phyloP scores from a whole-genome alignment of 768 basidiomycete genomes.

The Lentinula aciculospora region DNA sequence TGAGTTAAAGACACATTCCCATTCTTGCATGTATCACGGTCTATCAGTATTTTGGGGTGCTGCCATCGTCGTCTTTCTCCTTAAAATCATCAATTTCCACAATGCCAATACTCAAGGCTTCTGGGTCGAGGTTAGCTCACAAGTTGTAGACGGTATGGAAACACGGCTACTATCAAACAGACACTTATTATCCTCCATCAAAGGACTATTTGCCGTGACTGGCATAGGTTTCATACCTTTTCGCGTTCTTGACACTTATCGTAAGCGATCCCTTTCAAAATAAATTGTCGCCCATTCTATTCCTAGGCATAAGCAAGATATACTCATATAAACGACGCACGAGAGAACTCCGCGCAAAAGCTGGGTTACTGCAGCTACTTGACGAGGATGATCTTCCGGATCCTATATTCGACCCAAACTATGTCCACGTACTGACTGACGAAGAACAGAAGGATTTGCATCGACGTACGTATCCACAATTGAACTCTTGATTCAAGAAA shows the following conservation, averaged over 20 bases:
- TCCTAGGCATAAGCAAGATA: slow-evolving; percentile 62
- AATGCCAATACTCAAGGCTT: slow-evolving; percentile 65
- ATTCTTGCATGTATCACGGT: slow-evolving; percentile 6
- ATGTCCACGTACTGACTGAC: slow-evolving; percentile 65
- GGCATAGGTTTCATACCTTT: slow-evolving; percentile 78
- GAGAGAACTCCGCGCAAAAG: slow-evolving; percentile 49
- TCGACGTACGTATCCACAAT: slow-evolving; percentile 41
- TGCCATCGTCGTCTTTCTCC: slow-evolving; percentile 71
- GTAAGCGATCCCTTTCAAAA: slow-evolving; percentile 27
- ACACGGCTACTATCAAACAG: not conserved
- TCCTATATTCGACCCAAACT: slow-evolving; percentile 63
- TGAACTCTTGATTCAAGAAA: not conserved
- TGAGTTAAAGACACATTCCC: slow-evolving; percentile 19
- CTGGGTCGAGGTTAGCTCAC: slow-evolving; percentile 77
- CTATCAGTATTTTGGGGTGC: slow-evolving; percentile 77
- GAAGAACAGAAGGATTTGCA: slow-evolving; percentile 60
- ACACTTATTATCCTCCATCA: not conserved
- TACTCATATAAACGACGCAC: slow-evolving; percentile 68
- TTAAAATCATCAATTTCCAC: slow-evolving; percentile 64
- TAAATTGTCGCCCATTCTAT: not conserved
- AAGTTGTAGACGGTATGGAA: slow-evolving; percentile 71
- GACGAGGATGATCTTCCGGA: slow-evolving; percentile 82
- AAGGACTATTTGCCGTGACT: slow-evolving; percentile 74
- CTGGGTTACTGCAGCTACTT: slow-evolving; percentile 61
- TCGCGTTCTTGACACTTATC: slow-evolving; percentile 70